Conservation (phyloP, 1,284 basidiomycete species). For the Ganoderma lingzhi region DNA sequence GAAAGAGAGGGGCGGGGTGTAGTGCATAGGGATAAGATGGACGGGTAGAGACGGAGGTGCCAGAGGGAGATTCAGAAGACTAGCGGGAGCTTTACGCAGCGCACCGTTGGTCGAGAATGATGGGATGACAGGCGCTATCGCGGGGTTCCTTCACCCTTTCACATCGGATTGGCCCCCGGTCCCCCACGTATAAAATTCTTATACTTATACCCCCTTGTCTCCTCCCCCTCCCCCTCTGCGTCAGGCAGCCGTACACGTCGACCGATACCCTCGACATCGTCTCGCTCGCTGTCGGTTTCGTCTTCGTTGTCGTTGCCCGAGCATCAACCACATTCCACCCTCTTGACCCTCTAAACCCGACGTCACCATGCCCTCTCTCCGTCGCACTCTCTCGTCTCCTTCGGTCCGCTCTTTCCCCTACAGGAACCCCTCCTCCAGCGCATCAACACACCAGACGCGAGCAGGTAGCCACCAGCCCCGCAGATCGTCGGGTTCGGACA, state of each 20-base stretch:
- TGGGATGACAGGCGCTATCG: constrained; percentile 23
- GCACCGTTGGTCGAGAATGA: constrained; percentile 23
- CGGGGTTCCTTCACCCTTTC: constrained; percentile 35
- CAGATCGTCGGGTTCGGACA: constrained; percentile 73
- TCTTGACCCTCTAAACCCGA: constrained; percentile 29
- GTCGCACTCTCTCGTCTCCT: constrained; percentile 73
- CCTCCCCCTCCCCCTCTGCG: constrained; percentile 30
- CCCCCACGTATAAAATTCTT: constrained; percentile 39
- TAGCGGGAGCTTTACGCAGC: constrained; percentile 13
- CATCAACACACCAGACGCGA: constrained; percentile 42
- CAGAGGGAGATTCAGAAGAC: constrained; percentile 1
- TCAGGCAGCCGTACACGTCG: constrained; percentile 34
- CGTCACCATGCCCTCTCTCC: constrained; percentile 74
- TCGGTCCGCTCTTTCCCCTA: constrained; percentile 71
- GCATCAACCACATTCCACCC: constrained; percentile 67
- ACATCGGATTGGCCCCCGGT: constrained; percentile 39
- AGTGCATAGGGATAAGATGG: background rate
- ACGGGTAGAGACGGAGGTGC: background rate
- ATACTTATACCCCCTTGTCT: constrained; percentile 20
- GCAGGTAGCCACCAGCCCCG: constrained; percentile 54
- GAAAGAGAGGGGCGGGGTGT: background rate
- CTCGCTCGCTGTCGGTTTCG: constrained; percentile 22
- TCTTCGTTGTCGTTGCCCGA: constrained; percentile 43
- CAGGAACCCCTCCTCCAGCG: constrained; percentile 47
- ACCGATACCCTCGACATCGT: constrained; percentile 35